Evolutionary conservation across 176 grass and related monocot species (phyloP).

Genomic region (Cocos nucifera): DNA sequence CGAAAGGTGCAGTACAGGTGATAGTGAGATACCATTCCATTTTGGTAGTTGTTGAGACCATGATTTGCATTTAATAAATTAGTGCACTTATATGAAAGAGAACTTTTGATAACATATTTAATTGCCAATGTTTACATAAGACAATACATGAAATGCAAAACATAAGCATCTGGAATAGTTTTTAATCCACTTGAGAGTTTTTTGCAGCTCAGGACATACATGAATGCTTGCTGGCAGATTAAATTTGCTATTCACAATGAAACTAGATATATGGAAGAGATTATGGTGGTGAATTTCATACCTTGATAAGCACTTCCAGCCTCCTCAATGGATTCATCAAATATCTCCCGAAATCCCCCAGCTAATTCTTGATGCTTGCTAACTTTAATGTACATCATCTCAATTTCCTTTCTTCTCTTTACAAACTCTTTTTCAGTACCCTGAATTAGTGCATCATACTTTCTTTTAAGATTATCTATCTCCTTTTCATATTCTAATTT

Average conservation of each 20-base stretch:
- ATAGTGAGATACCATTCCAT: too few species aligned
- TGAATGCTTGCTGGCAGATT: too few species aligned
- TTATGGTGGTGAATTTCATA: slow-evolving; percentile 8
- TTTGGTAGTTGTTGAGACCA: too few species aligned
- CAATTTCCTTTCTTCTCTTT: slow-evolving; percentile 23
- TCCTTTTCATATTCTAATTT: slow-evolving; percentile 24
- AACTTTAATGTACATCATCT: slow-evolving; percentile 22
- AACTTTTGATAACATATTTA: too few species aligned
- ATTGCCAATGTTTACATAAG: too few species aligned
- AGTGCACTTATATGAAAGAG: too few species aligned
- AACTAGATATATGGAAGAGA: neutral
- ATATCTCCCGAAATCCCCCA: slow-evolving; percentile 28
- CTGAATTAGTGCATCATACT: slow-evolving; percentile 27
- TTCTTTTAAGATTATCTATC: slow-evolving; percentile 25
- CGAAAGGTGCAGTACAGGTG: too few species aligned
- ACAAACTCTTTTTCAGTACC: slow-evolving; percentile 27
- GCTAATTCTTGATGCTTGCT: slow-evolving; percentile 40
- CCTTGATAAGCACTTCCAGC: slow-evolving; percentile 22
- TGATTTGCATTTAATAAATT: too few species aligned
- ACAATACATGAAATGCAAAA: too few species aligned
- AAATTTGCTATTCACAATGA: neutral
- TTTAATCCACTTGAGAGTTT: too few species aligned
- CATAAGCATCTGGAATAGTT: too few species aligned
- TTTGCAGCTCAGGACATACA: too few species aligned
- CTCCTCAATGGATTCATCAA: slow-evolving; percentile 8